Evolutionary conservation across 352 stramenopile species (phyloP), one percentile per base, ranked within the genome.

Genomic region (Thalassiosira gravida): DNA sequence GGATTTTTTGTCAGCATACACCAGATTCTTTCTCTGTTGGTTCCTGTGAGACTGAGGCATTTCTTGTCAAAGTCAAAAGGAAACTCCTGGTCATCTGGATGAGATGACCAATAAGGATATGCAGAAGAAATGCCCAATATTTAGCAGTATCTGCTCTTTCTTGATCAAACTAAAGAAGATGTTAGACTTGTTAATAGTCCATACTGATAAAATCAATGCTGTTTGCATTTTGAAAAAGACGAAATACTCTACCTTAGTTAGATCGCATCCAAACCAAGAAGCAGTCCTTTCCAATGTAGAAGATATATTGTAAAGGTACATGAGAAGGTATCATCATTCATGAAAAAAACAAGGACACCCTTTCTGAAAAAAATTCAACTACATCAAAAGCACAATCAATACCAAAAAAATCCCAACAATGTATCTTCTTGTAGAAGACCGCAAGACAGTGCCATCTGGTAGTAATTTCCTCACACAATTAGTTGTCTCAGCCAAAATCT

Each of bases 351-450:
- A 27, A 37, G 14, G 8, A 62, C 3, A 35, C 62, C 39, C 44
- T 70, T 1, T 62, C 42, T 18, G 16, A 39, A 46, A 62, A 46
- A 20, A 70, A 47, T 30, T 39, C 25, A 70, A 70, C 62, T 70
- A 62, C 62, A 62, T 70, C 24, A 70, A 70, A 62, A 50, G 25
- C 20, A 70, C 42, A 29, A 44, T 70, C 16, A 50, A 3, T 20
- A 70, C 61, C 29, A 35, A n/a, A n/a, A 14, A n/a, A 3, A 18
- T 61, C 14, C 62, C 62, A n/a, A 70, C 62, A 20, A 20, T 70
- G 11, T 8, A 49, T 20, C 25, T 65, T 9, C 18, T 73, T 27
- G 11, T 73, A 2, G 65, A 64, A 14, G 64, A 73, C 47, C 64
- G 65, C 64, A 73, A 73, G 49, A 65, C 29, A 22, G 42, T 22